These are phyloP conservation scores for Hericium rajendrae DNA, from an alignment of 768 basidiomycete species.

Conservation along the genomic window DNA sequence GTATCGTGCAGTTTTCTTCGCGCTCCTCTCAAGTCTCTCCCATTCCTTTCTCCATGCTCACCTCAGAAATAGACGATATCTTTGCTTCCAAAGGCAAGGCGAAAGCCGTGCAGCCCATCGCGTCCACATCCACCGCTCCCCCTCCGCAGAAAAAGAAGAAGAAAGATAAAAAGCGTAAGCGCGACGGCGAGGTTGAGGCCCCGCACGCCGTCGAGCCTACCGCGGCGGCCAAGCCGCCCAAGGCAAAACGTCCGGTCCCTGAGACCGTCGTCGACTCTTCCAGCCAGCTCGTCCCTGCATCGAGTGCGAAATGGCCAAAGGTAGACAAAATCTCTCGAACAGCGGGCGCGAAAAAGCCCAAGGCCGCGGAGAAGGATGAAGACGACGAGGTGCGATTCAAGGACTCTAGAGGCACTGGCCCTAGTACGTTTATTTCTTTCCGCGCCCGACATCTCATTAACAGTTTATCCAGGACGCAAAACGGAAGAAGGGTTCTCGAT, in stretches of 20 bases:
- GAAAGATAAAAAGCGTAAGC: conserved; percentile 35
- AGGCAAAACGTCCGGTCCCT: conserved; percentile 23
- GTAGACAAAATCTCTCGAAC: neutral
- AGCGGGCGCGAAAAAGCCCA: neutral
- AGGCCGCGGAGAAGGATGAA: conserved; percentile 16
- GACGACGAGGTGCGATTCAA: conserved; percentile 44
- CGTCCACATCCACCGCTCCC: conserved; percentile 6
- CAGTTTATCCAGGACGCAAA: conserved; percentile 43
- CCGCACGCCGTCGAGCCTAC: conserved; percentile 1
- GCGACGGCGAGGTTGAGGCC: conserved; percentile 9
- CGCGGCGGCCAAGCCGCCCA: conserved; percentile 15
- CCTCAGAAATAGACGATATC: conserved; percentile 82
- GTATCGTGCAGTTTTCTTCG: too few relatives aligned
- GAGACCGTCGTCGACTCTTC: conserved; percentile 67
- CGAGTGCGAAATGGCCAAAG: conserved; percentile 25
- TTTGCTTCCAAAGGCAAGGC: conserved; percentile 40
- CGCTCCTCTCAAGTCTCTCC: neutral
- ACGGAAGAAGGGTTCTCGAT: conserved; percentile 76
- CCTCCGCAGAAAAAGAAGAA: conserved; percentile 29
- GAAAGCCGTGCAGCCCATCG: neutral
- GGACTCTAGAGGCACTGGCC: conserved; percentile 66
- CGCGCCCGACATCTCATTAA: neutral
- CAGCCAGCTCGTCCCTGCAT: conserved; percentile 15
- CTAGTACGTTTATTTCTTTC: conserved; percentile 39
- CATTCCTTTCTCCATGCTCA: conserved; percentile 24